Evolutionary conservation across 208 protist species (phyloP).

Genomic region (Porcisia deanei): DNA sequence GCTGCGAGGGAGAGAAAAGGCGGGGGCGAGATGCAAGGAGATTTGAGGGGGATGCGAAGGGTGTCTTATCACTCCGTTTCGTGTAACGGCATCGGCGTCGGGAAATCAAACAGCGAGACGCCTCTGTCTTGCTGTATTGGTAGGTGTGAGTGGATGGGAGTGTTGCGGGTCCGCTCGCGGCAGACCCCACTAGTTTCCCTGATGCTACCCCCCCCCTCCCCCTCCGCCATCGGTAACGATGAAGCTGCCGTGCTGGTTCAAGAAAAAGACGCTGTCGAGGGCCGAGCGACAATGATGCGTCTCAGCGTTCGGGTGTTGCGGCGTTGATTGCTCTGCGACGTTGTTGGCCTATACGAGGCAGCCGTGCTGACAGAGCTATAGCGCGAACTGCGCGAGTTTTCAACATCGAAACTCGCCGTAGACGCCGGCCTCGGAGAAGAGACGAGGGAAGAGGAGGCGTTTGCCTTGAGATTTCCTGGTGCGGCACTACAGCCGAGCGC

Average conservation of each 20-base stretch:
- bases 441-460: neutral
- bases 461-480: neutral
- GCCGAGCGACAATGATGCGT: slow-evolving; percentile 19
- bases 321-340: slow-evolving; percentile 14
- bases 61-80: neutral
- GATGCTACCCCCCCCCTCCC: neutral
- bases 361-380: neutral
- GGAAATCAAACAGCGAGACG: neutral
- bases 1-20: neutral
- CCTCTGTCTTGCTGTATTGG: neutral
- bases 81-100: neutral
- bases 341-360: neutral
- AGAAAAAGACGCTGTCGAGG: slow-evolving; percentile 6
- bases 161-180: neutral
- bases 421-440: neutral
- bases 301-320: slow-evolving; percentile 24
- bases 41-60: neutral
- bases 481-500: neutral
- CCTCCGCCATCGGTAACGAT: slow-evolving; percentile 14
- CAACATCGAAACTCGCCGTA: neutral
- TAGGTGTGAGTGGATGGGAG: neutral
- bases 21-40: neutral
- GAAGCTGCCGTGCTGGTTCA: neutral
- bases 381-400: neutral
- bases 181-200: neutral